These are phyloP conservation scores for Flagelloscypha sp. DNA, from an alignment of 768 basidiomycete genomes.

Conservation along the genomic window DNA sequence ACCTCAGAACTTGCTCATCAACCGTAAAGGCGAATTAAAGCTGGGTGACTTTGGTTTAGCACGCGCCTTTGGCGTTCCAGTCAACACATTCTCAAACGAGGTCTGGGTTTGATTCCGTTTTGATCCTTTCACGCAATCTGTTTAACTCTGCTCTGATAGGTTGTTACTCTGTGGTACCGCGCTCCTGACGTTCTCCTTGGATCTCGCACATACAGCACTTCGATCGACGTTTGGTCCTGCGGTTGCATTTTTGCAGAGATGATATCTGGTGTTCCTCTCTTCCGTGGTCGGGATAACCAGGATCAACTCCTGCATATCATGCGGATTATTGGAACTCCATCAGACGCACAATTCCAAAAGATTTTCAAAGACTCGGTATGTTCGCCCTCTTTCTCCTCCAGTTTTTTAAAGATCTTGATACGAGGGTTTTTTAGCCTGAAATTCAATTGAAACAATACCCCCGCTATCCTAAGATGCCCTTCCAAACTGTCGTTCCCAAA, in stretches of 20 bases:
- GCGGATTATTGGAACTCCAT: constrained; percentile 92
- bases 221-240: constrained; percentile 98
- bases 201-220: constrained; percentile 94
- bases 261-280: constrained; percentile 95
- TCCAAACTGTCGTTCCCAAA: constrained; percentile 75
- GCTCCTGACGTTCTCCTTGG: constrained; percentile 97
- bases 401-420: constrained; percentile 4
- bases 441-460: constrained; percentile 79
- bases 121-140: constrained; percentile 1
- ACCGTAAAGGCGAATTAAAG: constrained; percentile 93
- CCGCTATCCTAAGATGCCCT: constrained; percentile 76
- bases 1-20: constrained; percentile 97
- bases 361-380: constrained; percentile 85
- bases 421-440: constrained; percentile 53
- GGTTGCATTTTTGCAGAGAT: constrained; percentile 99
- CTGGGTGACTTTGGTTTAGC: constrained; percentile 97
- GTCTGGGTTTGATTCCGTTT: constrained; percentile 26
- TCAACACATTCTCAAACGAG: constrained; percentile 99
- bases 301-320: constrained; percentile 98
- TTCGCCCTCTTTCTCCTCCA: constrained; percentile 5
- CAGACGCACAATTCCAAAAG: constrained; percentile 79
- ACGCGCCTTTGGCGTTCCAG: constrained; percentile 95
- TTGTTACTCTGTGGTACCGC: constrained; percentile 98
- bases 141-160: constrained; percentile 35
- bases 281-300: constrained; percentile 93